Evolutionary conservation across 2,329 filamentous ascomycete species (phyloP).

Genomic region (Moelleriella libera): DNA sequence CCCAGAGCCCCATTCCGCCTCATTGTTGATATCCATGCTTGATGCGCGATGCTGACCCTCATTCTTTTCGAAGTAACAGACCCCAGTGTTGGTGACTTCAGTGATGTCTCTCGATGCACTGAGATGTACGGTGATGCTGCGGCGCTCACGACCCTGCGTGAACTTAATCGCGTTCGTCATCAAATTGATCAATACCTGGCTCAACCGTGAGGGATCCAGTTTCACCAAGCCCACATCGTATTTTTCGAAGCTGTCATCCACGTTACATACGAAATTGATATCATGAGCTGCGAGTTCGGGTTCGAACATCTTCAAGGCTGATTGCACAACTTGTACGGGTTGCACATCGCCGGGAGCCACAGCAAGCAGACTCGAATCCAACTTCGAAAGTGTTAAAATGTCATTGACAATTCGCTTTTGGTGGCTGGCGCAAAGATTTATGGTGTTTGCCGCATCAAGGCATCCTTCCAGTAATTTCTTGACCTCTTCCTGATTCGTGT

Average conservation of each 20-base stretch:
- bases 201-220: constrained; percentile 59
- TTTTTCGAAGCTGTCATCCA: constrained; percentile 52
- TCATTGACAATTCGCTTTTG: constrained; percentile 62
- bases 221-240: constrained; percentile 57
- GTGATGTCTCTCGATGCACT: constrained; percentile 43
- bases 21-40: constrained; percentile 30
- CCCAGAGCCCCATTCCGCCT: constrained; percentile 56
- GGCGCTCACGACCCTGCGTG: constrained; percentile 43
- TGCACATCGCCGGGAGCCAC: constrained; percentile 59
- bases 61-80: constrained; percentile 33
- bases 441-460: constrained; percentile 68
- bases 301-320: constrained; percentile 67
- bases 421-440: constrained; percentile 65
- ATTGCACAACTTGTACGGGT: constrained; percentile 51
- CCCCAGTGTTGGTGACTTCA: constrained; percentile 22
- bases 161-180: constrained; percentile 56
- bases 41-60: constrained; percentile 17
- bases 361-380: constrained; percentile 56
- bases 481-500: constrained; percentile 25
- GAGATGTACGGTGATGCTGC: constrained; percentile 49
- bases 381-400: constrained; percentile 51
- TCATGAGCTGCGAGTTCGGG: constrained; percentile 57
- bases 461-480: constrained; percentile 37
- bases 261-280: constrained; percentile 54
- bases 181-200: constrained; percentile 65